A percentile compares a stretch with the other conserved stretches of the same genome.
phyloP scores from a whole-genome alignment of 1,139 yeast species.

The Kodamaea suecica region DNA sequence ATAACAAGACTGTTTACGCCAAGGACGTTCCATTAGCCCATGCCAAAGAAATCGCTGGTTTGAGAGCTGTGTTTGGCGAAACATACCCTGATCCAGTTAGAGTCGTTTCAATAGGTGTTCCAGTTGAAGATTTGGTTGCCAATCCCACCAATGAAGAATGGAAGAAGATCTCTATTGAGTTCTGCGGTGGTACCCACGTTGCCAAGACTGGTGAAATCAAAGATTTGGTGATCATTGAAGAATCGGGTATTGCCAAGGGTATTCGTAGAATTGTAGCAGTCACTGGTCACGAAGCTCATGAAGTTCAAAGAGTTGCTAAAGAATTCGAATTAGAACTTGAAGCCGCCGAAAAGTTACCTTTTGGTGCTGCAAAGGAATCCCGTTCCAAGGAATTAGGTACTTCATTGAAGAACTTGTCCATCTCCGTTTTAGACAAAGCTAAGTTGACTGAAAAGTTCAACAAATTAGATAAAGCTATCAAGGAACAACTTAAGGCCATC shows the following conservation, averaged over 20 bases:
- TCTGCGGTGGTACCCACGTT: constrained; percentile 99
- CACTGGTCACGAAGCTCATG: constrained; percentile 86
- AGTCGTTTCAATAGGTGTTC: constrained; percentile 91
- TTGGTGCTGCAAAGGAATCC: constrained; percentile 73
- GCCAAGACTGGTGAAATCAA: constrained; percentile 89
- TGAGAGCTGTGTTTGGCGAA: constrained; percentile 98
- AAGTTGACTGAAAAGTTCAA: constrained; percentile 70
- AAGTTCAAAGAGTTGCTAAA: constrained; percentile 77
- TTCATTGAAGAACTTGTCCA: constrained; percentile 72
- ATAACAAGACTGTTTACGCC: constrained; percentile 70
- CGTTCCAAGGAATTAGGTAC: constrained; percentile 81
- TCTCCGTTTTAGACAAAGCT: constrained; percentile 80
- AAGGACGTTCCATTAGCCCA: constrained; percentile 72
- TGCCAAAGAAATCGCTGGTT: constrained; percentile 76
- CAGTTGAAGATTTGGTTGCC: constrained; percentile 74
- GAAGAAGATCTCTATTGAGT: constrained; percentile 79
- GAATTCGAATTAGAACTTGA: constrained; percentile 65
- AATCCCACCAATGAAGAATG: constrained; percentile 73
- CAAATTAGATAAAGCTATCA: constrained; percentile 78
- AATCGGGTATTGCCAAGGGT: constrained; percentile 98
- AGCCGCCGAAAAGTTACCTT: constrained; percentile 54
- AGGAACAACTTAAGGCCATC: constrained; percentile 81
- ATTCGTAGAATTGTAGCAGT: constrained; percentile 97
- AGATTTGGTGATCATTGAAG: constrained; percentile 85
- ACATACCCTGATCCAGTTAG: constrained; percentile 98